Base-by-base conservation (phyloP, 805 yeast genomes). In the Debaryomyces castellii region DNA sequence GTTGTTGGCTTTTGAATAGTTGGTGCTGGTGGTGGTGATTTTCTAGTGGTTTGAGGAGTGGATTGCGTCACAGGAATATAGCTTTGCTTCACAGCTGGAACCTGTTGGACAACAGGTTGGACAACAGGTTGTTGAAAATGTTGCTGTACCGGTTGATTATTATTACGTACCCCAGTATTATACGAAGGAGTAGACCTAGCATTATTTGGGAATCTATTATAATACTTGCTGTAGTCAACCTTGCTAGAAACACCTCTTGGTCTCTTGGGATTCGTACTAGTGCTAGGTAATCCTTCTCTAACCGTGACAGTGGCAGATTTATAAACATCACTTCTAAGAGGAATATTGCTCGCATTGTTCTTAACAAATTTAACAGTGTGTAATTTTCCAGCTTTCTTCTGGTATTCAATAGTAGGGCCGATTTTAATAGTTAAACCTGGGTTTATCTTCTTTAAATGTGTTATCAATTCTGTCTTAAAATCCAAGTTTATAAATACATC, bases 271-370 rank as follows among this genome's bases (percentile, higher is more conserved):
- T 90, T 85, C n/a, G 60, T 70, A 10, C 94, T 78, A 47, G 72
- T 78, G 0, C 88, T 83, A 5, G 96, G 90, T 50, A 80, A 73
- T 12, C 99, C 99, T 38, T 78, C 78, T 39, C 82, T 80, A 14
- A 89, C 96, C 34, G 81, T 82, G 21, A 94, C 91, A 0, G 88
- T 81, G 51, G 96, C 87, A 3, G 97, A 89, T 69, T 94, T 94
- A 73, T 94, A 94, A 9, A 69, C 48, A 63, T 94, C 98, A 36
- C 87, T 75, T 51, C 78, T 62, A 9, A 55, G 57, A 9, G 96
- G 95, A 23, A 86, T 84, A n/a, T 80, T 60, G 4, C 52, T 40
- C 6, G 66, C 66, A 10, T 73, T 75, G 39, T 85, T 85, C 34
- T 76, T 63, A 42, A 76, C 80, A 58, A 86, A 81, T 63, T 87